Percentiles rank a stretch among this genome's conserved stretches.
Conservation (phyloP, 2,329 filamentous ascomycete genomes). For the Didymosphaeria variabile region DNA sequence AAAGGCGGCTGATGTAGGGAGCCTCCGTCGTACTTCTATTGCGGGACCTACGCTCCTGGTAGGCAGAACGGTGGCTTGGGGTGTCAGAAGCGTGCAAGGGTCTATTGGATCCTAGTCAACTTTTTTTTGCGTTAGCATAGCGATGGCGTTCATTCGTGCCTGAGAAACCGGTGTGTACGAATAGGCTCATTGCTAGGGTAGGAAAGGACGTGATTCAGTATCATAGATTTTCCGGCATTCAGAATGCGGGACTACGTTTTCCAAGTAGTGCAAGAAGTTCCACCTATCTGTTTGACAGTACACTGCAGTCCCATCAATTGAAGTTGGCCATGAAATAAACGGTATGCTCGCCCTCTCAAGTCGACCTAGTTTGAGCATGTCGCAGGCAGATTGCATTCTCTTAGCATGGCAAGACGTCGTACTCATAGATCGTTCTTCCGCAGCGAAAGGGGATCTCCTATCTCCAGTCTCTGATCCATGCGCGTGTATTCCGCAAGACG, state of each 20-base stretch:
- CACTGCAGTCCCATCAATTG: too few relatives aligned
- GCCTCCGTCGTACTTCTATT: slow-evolving; percentile 12
- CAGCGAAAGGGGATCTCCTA: too few relatives aligned
- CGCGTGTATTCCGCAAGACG: too few relatives aligned
- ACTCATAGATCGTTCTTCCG: too few relatives aligned
- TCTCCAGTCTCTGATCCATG: too few relatives aligned
- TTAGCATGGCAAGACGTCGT: too few relatives aligned
- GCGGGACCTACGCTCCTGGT: slow-evolving; percentile 17
- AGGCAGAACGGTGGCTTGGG: slow-evolving; percentile 18
- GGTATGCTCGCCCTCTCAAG: too few relatives aligned
- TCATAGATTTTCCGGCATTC: background rate
- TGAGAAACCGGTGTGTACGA: background rate
- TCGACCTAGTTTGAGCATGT: too few relatives aligned
- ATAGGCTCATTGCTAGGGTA: background rate
- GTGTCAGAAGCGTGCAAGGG: slow-evolving; percentile 10
- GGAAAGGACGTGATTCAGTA: background rate
- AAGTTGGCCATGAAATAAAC: too few relatives aligned
- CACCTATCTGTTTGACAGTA: too few relatives aligned
- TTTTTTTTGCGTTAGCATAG: background rate
- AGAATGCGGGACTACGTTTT: background rate
- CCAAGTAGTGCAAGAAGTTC: too few relatives aligned
- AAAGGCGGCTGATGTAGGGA: slow-evolving; percentile 21
- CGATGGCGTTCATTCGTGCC: slow-evolving; percentile 6
- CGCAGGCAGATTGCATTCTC: too few relatives aligned
- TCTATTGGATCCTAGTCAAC: background rate